phyloP scores from a whole-genome alignment of 176 grass and related monocot genomes.

The Oropetium thomaeum region DNA sequence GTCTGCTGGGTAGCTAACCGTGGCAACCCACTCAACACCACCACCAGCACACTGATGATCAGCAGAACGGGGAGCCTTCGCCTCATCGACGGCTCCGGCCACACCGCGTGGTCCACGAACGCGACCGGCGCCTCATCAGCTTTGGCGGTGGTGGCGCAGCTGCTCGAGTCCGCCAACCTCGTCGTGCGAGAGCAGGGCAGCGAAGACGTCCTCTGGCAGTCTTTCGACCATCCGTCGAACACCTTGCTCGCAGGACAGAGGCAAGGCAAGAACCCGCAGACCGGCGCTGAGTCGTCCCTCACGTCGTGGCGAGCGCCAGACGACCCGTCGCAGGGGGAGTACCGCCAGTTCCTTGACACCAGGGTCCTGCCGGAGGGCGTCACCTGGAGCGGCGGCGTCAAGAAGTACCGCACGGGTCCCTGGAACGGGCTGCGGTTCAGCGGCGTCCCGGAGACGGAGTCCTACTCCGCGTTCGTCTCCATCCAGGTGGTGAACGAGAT shows the following conservation, averaged over 20 bases:
- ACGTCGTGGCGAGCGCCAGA: constrained; percentile 7
- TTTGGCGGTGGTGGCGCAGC: background rate
- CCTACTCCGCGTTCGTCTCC: constrained; percentile 27
- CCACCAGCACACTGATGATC: constrained; percentile 5
- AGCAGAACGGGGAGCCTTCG: background rate
- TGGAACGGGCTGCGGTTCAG: constrained; percentile 53
- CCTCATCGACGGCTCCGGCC: background rate
- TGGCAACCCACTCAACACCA: background rate
- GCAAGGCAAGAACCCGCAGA: constrained; percentile 20
- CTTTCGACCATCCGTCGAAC: constrained; percentile 21
- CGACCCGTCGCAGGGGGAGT: constrained; percentile 45
- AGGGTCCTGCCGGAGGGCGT: constrained; percentile 39
- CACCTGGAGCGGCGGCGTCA: background rate
- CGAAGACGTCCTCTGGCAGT: background rate
- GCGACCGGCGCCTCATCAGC: background rate
- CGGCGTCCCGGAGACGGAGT: constrained; percentile 50
- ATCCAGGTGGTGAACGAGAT: constrained; percentile 35
- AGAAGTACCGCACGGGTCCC: constrained; percentile 31
- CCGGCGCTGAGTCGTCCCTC: constrained; percentile 23
- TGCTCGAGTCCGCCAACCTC: constrained; percentile 11
- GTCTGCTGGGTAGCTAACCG: constrained; percentile 49
- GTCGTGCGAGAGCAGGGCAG: background rate
- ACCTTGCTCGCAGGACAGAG: constrained; percentile 35
- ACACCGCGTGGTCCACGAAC: constrained; percentile 3
- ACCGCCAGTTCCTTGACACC: constrained; percentile 6